A percentile compares a stretch with the other conserved stretches of the same genome.
Evolutionary conservation across 2,329 filamentous ascomycete genomes (phyloP).

Genomic region (Talaromyces sp.): DNA sequence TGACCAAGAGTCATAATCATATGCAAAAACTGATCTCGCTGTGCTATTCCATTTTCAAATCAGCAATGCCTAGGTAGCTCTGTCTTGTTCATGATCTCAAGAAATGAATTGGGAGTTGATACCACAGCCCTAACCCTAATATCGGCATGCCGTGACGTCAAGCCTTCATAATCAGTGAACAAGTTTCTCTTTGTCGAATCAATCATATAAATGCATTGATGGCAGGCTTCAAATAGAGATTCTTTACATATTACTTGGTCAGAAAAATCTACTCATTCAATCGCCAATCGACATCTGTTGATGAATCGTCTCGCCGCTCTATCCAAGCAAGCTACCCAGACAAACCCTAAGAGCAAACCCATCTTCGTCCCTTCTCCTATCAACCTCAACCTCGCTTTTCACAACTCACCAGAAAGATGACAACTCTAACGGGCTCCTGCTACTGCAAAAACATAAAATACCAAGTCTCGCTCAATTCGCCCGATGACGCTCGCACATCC

Average conservation of each 20-base stretch:
- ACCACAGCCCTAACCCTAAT: background rate
- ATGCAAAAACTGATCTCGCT: too few relatives aligned
- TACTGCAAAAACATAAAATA: slow-evolving; percentile 48
- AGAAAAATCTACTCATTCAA: too few relatives aligned
- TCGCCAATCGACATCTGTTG: background rate
- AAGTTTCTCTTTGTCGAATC: background rate
- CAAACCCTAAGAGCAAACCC: background rate
- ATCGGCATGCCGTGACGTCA: slow-evolving; percentile 1
- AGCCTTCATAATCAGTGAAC: background rate
- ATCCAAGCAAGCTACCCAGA: background rate
- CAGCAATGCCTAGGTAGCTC: too few relatives aligned
- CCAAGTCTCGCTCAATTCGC: slow-evolving; percentile 39
- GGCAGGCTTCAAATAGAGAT: background rate
- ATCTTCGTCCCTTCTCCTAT: background rate
- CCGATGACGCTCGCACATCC: slow-evolving; percentile 47
- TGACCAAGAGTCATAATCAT: too few relatives aligned
- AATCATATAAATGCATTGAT: background rate
- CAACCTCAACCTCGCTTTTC: background rate
- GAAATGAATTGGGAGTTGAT: background rate
- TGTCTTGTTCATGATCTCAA: background rate
- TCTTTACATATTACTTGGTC: too few relatives aligned
- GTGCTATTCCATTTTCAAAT: too few relatives aligned
- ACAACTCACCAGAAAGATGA: slow-evolving; percentile 20
- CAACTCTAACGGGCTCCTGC: slow-evolving; percentile 39
- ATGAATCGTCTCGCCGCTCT: background rate